phyloP scores from a whole-genome alignment of 1,284 basidiomycete genomes.

The Apiotrichum sp. region DNA sequence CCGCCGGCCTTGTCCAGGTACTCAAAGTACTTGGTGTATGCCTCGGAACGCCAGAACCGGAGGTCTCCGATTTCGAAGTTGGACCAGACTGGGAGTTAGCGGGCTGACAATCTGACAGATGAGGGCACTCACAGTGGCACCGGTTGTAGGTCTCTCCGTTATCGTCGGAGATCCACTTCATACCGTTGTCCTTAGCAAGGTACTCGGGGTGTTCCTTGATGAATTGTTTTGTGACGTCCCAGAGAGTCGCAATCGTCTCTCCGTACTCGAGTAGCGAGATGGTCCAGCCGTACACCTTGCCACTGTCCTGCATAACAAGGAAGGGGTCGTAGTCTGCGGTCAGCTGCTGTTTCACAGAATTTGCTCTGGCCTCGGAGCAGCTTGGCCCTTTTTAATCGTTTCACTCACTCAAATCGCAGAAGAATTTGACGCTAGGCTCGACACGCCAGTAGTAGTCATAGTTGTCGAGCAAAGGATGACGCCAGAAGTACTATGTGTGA shows the following conservation, averaged over 20 bases:
- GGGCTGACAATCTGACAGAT: not conserved
- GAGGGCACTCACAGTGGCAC: constrained; percentile 62
- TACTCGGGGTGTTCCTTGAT: constrained; percentile 61
- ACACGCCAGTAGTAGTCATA: constrained; percentile 94
- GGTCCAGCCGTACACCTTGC: constrained; percentile 73
- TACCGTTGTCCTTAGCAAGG: constrained; percentile 62
- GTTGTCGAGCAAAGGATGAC: constrained; percentile 66
- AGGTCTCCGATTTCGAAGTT: constrained; percentile 74
- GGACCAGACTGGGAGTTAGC: constrained; percentile 57
- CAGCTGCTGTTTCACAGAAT: not conserved
- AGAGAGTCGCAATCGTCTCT: constrained; percentile 70
- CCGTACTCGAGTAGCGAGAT: constrained; percentile 71
- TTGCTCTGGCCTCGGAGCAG: too few species aligned
- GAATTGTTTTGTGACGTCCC: constrained; percentile 65
- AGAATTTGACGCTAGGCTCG: constrained; percentile 67
- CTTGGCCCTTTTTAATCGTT: too few species aligned
- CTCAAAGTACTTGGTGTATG: constrained; percentile 71
- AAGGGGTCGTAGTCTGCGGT: constrained; percentile 67
- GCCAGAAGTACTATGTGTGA: constrained; percentile 62
- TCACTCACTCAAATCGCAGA: constrained; percentile 57
- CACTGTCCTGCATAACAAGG: constrained; percentile 72
- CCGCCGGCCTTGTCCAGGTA: constrained; percentile 71
- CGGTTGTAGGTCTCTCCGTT: constrained; percentile 65
- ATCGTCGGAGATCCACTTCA: constrained; percentile 70
- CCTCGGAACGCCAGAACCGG: constrained; percentile 71